Evolutionary conservation across 2,329 filamentous ascomycete genomes (phyloP).

Genomic region (Tympanopsis confertula): DNA sequence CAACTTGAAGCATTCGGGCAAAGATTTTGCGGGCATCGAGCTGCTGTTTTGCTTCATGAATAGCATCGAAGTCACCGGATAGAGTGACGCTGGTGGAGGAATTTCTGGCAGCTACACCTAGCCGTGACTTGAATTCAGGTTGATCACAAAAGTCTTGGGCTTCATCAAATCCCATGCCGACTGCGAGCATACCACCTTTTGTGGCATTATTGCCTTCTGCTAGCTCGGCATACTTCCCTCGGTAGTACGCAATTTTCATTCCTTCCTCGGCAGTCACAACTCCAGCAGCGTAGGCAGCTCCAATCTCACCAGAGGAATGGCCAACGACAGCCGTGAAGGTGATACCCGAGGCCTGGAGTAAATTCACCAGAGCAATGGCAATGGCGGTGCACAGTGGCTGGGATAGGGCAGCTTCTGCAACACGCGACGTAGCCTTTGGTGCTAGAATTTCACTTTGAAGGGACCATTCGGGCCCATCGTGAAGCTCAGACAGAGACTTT

Average conservation of each 20-base stretch:
- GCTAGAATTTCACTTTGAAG: conserved; percentile 21
- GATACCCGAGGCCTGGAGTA: conserved; percentile 18
- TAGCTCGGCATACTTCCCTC: background rate
- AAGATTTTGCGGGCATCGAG: conserved; percentile 7
- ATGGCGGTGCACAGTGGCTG: conserved; percentile 42
- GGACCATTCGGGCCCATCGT: no score
- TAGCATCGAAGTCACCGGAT: conserved; percentile 3
- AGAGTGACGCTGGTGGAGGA: background rate
- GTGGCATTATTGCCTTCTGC: conserved; percentile 2
- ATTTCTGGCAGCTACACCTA: conserved; percentile 2
- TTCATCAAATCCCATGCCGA: conserved; percentile 15
- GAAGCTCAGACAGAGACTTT: conserved; percentile 6
- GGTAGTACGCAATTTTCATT: background rate
- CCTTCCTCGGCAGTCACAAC: background rate
- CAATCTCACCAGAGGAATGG: conserved; percentile 11
- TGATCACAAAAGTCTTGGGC: conserved; percentile 14
- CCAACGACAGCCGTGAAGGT: conserved; percentile 13
- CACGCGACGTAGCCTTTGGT: conserved; percentile 10
- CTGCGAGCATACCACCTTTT: conserved; percentile 22
- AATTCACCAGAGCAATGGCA: conserved; percentile 31
- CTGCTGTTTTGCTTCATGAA: conserved; percentile 4
- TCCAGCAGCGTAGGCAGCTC: conserved; percentile 3
- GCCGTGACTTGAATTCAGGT: conserved; percentile 7
- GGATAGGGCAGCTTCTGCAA: conserved; percentile 26
- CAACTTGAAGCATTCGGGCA: conserved; percentile 9